Percentiles rank a stretch among this genome's conserved stretches.
Conservation (phyloP, 2,329 filamentous ascomycete species). For the Monosporascus sp. region DNA sequence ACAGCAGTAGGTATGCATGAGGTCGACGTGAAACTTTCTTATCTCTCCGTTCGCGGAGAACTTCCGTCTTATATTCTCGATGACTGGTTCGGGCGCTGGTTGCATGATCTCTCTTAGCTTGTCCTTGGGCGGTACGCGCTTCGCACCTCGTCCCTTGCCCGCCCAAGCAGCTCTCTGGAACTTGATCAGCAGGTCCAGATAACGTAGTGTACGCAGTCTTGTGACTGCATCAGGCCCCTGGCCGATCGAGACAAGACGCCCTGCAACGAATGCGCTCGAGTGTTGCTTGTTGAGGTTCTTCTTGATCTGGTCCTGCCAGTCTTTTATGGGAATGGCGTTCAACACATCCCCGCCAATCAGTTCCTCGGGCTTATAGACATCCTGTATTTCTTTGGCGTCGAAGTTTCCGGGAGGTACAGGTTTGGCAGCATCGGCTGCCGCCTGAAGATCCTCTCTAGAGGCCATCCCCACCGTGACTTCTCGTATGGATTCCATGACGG, state of each 20-base stretch:
- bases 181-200: conserved; percentile 52
- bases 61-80: conserved; percentile 62
- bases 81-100: conserved; percentile 54
- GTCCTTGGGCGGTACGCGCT: conserved; percentile 54
- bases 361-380: conserved; percentile 64
- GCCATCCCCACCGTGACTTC: conserved; percentile 61
- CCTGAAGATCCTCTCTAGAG: conserved; percentile 59
- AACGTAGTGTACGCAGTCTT: conserved; percentile 55
- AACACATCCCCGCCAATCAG: conserved; percentile 66
- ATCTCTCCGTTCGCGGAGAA: conserved; percentile 62
- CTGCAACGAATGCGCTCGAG: conserved; percentile 59
- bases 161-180: conserved; percentile 45
- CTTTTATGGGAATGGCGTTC: conserved; percentile 61
- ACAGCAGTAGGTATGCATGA: conserved; percentile 68
- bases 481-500: conserved; percentile 60
- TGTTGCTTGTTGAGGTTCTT: conserved; percentile 52
- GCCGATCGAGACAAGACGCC: conserved; percentile 50
- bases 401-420: conserved; percentile 68
- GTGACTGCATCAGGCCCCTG: conserved; percentile 47
- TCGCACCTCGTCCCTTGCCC: conserved; percentile 41
- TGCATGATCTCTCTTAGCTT: conserved; percentile 54
- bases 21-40: conserved; percentile 66
- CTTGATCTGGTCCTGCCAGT: conserved; percentile 67
- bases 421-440: conserved; percentile 60
- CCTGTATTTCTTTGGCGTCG: conserved; percentile 59